Evolutionary conservation across 2,329 filamentous ascomycete species (phyloP).

Genomic region (Neocucurbitaria cava): DNA sequence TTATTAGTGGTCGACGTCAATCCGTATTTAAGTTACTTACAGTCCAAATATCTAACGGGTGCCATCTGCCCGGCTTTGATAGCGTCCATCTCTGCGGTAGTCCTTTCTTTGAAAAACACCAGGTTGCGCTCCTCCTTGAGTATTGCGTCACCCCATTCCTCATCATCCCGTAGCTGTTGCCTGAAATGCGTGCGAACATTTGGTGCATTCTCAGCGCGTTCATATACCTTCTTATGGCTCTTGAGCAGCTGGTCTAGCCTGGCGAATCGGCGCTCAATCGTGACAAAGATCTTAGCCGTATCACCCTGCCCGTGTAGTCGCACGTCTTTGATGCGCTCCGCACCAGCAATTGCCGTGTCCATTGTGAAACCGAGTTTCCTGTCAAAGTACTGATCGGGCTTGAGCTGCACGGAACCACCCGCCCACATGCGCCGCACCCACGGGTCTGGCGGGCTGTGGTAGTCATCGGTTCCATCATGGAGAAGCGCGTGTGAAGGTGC

Average conservation of each 20-base stretch:
- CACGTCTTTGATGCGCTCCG: slow-evolving; percentile 57
- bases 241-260: slow-evolving; percentile 25
- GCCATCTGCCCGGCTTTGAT: slow-evolving; percentile 35
- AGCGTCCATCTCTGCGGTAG: slow-evolving; percentile 46
- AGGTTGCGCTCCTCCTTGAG: slow-evolving; percentile 67
- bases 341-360: slow-evolving; percentile 34
- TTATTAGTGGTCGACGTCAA: slow-evolving; percentile 16
- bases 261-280: slow-evolving; percentile 62
- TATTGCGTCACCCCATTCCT: slow-evolving; percentile 42
- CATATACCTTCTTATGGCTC: neutral
- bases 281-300: slow-evolving; percentile 63
- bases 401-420: slow-evolving; percentile 73
- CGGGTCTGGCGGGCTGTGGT: slow-evolving; percentile 75
- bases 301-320: slow-evolving; percentile 58
- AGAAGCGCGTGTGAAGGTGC: slow-evolving; percentile 68
- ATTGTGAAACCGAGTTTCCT: slow-evolving; percentile 11
- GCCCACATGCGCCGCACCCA: slow-evolving; percentile 88
- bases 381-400: slow-evolving; percentile 13
- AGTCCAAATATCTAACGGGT: slow-evolving; percentile 47
- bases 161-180: slow-evolving; percentile 10
- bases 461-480: slow-evolving; percentile 82
- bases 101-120: slow-evolving; percentile 67
- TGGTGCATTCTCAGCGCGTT: neutral
- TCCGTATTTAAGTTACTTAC: slow-evolving; percentile 24
- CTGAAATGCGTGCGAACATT: slow-evolving; percentile 1